phyloP scores from a whole-genome alignment of 2,329 filamentous ascomycete genomes.

The Botrytis fabae region DNA sequence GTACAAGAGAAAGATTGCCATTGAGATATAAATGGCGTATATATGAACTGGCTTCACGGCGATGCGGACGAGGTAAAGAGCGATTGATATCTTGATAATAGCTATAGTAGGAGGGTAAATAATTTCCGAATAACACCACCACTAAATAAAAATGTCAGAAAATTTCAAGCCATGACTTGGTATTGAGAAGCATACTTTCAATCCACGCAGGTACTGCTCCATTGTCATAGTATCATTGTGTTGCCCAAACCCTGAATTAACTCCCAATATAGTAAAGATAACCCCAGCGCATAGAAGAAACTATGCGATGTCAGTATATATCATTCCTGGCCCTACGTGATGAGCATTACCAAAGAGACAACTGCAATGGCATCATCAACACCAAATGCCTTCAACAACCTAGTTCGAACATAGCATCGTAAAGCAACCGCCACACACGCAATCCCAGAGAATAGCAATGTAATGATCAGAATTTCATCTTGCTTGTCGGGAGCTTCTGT shows the following conservation, averaged over 20 bases:
- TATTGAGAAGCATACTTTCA: slow-evolving; percentile 28
- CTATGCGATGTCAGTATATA: slow-evolving; percentile 23
- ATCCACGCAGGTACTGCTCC: slow-evolving; percentile 21
- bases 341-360: slow-evolving; percentile 45
- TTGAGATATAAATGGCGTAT: slow-evolving; percentile 6
- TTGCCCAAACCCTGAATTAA: slow-evolving; percentile 31
- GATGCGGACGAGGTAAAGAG: slow-evolving; percentile 21
- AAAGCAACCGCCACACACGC: slow-evolving; percentile 45
- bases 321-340: neutral
- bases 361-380: slow-evolving; percentile 52
- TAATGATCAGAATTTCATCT: slow-evolving; percentile 26
- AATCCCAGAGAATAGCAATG: slow-evolving; percentile 40
- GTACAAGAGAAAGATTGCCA: slow-evolving; percentile 36
- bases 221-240: slow-evolving; percentile 25
- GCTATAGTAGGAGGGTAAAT: slow-evolving; percentile 48
- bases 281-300: slow-evolving; percentile 28
- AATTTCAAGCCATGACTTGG: neutral
- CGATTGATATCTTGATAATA: slow-evolving; percentile 28
- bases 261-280: slow-evolving; percentile 29
- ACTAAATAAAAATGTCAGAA: slow-evolving; percentile 23
- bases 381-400: slow-evolving; percentile 46
- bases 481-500: neutral
- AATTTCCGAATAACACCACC: slow-evolving; percentile 37
- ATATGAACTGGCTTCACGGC: slow-evolving; percentile 14
- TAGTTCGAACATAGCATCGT: slow-evolving; percentile 48